phyloP scores from a whole-genome alignment of 108 stramenopile species.

The Epipyxis sp. region DNA sequence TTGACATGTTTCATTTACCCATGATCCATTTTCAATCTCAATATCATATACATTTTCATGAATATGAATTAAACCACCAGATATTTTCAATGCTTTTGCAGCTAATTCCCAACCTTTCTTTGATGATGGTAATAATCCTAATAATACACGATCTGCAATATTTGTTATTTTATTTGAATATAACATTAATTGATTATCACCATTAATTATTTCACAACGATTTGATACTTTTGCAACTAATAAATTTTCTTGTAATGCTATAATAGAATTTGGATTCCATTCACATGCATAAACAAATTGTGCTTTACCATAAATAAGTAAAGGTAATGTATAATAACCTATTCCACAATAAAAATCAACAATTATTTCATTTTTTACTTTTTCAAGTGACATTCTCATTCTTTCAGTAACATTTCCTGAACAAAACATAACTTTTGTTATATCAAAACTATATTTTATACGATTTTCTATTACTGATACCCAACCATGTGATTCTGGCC shows the following conservation, averaged over 20 bases:
- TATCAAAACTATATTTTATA: constrained; percentile 78
- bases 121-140: constrained; percentile 84
- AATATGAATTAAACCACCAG: constrained; percentile 80
- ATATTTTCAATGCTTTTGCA: constrained; percentile 61
- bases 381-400: constrained; percentile 73
- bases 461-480: constrained; percentile 87
- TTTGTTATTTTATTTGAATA: background rate
- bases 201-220: constrained; percentile 60
- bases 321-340: constrained; percentile 90
- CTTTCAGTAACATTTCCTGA: constrained; percentile 88
- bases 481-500: constrained; percentile 47
- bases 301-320: constrained; percentile 68
- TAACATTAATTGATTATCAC: constrained; percentile 68
- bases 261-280: constrained; percentile 79
- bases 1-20: constrained; percentile 48
- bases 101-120: constrained; percentile 83
- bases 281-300: constrained; percentile 73
- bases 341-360: constrained; percentile 93
- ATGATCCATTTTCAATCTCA: constrained; percentile 39
- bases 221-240: constrained; percentile 67
- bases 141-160: constrained; percentile 73
- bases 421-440: constrained; percentile 88
- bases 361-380: constrained; percentile 65
- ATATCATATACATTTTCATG: constrained; percentile 77
- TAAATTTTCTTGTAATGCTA: constrained; percentile 72